These are phyloP conservation scores for Crataegus laevigata DNA, from an alignment of 306 rosid species.

Conservation along the genomic window DNA sequence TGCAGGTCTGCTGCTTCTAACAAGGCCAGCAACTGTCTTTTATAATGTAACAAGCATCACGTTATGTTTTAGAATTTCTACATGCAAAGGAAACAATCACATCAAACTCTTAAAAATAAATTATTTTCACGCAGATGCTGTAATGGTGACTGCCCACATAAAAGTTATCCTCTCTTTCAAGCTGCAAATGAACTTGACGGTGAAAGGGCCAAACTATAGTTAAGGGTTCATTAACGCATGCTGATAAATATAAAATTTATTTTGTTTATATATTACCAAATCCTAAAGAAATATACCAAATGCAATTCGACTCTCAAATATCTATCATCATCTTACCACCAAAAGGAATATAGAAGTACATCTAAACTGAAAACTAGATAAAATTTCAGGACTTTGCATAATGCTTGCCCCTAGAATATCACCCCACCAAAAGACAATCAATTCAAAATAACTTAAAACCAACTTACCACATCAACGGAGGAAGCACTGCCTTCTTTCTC, in stretches of 20 bases:
- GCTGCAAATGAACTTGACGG: background rate
- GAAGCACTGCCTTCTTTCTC: slow-evolving; percentile 30
- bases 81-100: slow-evolving; percentile 14
- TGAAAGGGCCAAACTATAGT: background rate
- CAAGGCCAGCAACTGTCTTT: slow-evolving; percentile 48
- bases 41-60: slow-evolving; percentile 38
- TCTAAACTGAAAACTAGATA: background rate
- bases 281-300: background rate
- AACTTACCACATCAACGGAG: slow-evolving; percentile 43
- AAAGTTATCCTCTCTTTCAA: background rate
- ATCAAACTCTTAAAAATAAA: slow-evolving; percentile 1
- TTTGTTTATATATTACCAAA: background rate
- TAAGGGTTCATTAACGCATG: background rate
- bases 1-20: slow-evolving; percentile 31
- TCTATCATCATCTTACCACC: background rate
- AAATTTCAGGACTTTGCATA: background rate
- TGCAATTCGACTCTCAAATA: background rate
- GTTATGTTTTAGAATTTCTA: slow-evolving; percentile 32
- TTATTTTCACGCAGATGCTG: background rate
- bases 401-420: background rate
- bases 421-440: slow-evolving; percentile 3
- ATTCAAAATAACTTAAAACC: background rate
- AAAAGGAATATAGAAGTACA: background rate
- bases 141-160: background rate
- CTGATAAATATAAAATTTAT: background rate